A percentile compares a stretch with the other conserved stretches of the same genome.
phyloP scores from a whole-genome alignment of 2,329 filamentous ascomycete genomes.

The Arthrobotrys sphaeroides region DNA sequence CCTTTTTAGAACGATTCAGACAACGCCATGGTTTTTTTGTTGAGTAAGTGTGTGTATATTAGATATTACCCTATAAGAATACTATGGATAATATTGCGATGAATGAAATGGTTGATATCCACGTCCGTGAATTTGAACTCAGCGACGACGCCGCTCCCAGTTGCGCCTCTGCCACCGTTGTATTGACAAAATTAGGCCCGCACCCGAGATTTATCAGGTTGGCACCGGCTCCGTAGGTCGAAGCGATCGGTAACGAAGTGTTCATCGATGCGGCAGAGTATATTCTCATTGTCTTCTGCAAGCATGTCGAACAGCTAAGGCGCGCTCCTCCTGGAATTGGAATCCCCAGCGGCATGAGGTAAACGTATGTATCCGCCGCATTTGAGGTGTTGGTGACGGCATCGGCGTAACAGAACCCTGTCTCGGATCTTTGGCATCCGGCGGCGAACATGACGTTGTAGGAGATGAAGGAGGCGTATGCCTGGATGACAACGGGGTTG shows the following conservation, averaged over 20 bases:
- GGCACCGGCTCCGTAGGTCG: conserved; percentile 77
- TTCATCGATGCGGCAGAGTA: conserved; percentile 76
- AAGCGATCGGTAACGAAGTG: conserved; percentile 71
- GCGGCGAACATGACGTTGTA: conserved; percentile 83
- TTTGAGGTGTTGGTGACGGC: conserved; percentile 80
- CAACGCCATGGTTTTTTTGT: conserved; percentile 32
- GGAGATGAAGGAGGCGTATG: conserved; percentile 77
- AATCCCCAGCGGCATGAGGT: conserved; percentile 83
- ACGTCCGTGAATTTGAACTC: conserved; percentile 49
- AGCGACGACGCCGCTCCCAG: conserved; percentile 36
- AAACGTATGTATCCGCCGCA: conserved; percentile 79
- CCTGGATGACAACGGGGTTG: conserved; percentile 76
- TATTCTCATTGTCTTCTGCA: conserved; percentile 81
- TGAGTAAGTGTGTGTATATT: conserved; percentile 30
- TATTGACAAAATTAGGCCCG: conserved; percentile 67
- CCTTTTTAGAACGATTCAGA: background rate
- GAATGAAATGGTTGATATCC: conserved; percentile 52
- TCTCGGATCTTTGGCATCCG: conserved; percentile 75
- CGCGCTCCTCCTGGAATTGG: conserved; percentile 72
- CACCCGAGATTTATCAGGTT: conserved; percentile 74
- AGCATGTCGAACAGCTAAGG: conserved; percentile 80
- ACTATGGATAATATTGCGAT: conserved; percentile 48
- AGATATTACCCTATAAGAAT: conserved; percentile 47
- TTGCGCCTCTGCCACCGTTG: conserved; percentile 60
- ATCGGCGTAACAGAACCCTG: conserved; percentile 73